These are phyloP conservation scores for Goffeauzyma gilvescens DNA, from an alignment of 768 basidiomycete species.

Conservation along the genomic window DNA sequence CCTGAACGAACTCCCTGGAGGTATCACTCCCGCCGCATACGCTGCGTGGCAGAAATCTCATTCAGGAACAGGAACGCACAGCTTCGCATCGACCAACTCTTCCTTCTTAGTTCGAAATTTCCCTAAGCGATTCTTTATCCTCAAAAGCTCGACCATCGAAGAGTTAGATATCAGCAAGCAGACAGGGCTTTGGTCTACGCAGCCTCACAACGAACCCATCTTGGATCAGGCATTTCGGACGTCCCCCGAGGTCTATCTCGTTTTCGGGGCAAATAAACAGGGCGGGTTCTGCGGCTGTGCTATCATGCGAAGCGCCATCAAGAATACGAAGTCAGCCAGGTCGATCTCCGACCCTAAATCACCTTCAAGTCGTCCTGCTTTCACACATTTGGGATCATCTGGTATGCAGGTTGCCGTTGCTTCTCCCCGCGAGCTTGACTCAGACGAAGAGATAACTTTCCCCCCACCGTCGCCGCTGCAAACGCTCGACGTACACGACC, in stretches of 20 bases:
- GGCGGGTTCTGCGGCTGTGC: conserved; percentile 92
- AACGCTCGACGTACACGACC: not conserved
- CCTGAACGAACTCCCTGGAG: not conserved
- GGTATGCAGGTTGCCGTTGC: no score
- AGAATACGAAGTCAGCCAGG: not conserved
- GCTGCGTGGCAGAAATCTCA: conserved; percentile 8
- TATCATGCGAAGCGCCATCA: conserved; percentile 37
- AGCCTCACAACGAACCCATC: conserved; percentile 75
- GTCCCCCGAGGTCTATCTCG: conserved; percentile 59
- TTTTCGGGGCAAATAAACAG: conserved; percentile 83
- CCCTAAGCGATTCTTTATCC: conserved; percentile 76
- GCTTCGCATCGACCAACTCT: conserved; percentile 64
- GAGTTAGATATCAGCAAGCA: conserved; percentile 64
- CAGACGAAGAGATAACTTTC: no score
- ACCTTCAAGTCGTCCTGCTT: no score
- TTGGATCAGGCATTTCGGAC: conserved; percentile 88
- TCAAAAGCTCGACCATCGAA: conserved; percentile 63
- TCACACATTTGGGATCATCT: no score
- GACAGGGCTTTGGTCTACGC: conserved; percentile 73
- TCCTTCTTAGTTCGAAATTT: conserved; percentile 58
- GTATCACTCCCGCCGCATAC: conserved; percentile 7
- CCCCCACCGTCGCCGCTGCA: no score
- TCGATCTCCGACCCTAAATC: no score
- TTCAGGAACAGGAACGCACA: conserved; percentile 22
- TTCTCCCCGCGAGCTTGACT: no score